Evolutionary conservation across 192 early-diverging fungal genomes (phyloP).

Genomic region (Allomyces macrogynus): DNA sequence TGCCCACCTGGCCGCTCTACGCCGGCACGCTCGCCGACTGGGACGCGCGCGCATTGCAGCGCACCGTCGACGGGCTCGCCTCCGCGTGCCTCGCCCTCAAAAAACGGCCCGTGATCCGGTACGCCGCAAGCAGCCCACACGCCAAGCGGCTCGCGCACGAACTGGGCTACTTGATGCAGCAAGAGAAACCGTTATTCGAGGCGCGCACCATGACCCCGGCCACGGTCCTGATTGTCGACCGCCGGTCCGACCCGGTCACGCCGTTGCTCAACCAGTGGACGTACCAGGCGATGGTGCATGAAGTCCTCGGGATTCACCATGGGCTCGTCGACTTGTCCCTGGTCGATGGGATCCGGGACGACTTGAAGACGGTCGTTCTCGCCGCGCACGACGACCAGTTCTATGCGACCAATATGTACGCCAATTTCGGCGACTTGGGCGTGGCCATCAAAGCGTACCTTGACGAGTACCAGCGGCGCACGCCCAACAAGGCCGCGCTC

Average conservation of each 20-base stretch:
- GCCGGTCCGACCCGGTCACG: slow-evolving; percentile 86
- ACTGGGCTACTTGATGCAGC: slow-evolving; percentile 18
- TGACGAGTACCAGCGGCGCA: slow-evolving; percentile 80
- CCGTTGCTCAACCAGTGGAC: slow-evolving; percentile 93
- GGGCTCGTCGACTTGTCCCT: slow-evolving; percentile 75
- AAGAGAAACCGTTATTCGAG: slow-evolving; percentile 18
- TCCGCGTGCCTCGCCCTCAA: slow-evolving; percentile 64
- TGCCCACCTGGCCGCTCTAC: slow-evolving; percentile 42
- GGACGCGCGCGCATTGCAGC: slow-evolving; percentile 54
- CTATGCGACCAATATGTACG: slow-evolving; percentile 71
- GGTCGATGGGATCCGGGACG: slow-evolving; percentile 58
- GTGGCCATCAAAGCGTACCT: slow-evolving; percentile 84
- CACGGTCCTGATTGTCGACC: slow-evolving; percentile 74
- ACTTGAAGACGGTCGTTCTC: slow-evolving; percentile 84
- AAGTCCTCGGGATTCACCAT: slow-evolving; percentile 78
- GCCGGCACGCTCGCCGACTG: slow-evolving; percentile 49
- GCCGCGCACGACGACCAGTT: slow-evolving; percentile 78
- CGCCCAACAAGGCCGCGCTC: slow-evolving; percentile 73
- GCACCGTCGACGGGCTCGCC: slow-evolving; percentile 57
- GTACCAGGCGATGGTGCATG: slow-evolving; percentile 97
- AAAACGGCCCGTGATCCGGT: slow-evolving; percentile 79
- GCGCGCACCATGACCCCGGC: slow-evolving; percentile 35
- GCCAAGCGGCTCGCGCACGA: slow-evolving; percentile 65
- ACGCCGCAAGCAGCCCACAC: slow-evolving; percentile 62
- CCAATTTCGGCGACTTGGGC: slow-evolving; percentile 89